Conservation (phyloP, 805 yeast species). For the Suhomyces sp. region DNA sequence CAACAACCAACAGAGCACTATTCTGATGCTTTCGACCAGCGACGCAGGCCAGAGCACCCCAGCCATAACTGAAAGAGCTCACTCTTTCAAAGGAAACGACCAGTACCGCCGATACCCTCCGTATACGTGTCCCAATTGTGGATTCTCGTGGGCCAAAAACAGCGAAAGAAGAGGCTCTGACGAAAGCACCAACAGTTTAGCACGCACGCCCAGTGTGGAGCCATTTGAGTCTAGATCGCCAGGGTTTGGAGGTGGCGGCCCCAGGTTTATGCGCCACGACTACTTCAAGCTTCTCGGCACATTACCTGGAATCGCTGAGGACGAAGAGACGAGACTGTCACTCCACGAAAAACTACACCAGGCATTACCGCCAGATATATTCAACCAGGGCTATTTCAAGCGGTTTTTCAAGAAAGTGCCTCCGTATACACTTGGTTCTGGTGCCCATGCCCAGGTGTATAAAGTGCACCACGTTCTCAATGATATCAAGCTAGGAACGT, state of each 20-base stretch:
- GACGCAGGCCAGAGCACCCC: not conserved
- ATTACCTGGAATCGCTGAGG: conserved; percentile 15
- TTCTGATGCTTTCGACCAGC: conserved; percentile 21
- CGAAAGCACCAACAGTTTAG: not conserved
- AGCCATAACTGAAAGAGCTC: not conserved
- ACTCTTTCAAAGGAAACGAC: not conserved
- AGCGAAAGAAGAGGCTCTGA: not conserved
- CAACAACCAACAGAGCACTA: conserved; percentile 28
- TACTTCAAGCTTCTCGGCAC: conserved; percentile 35
- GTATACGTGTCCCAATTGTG: conserved; percentile 29
- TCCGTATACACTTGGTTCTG: conserved; percentile 61
- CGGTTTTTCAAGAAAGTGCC: conserved; percentile 64
- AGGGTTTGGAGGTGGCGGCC: not conserved
- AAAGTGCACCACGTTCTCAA: conserved; percentile 81
- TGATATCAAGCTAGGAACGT: conserved; percentile 67
- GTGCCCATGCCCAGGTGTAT: conserved; percentile 81
- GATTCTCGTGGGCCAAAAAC: conserved; percentile 23
- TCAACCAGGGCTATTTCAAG: conserved; percentile 78
- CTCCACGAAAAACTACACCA: not conserved
- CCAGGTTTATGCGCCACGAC: conserved; percentile 32
- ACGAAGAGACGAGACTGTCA: not conserved
- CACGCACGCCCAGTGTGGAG: not conserved
- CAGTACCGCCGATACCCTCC: not conserved
- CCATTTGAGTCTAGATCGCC: not conserved
- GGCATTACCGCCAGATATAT: conserved; percentile 39